Base-by-base conservation (phyloP, 2,329 filamentous ascomycete genomes). In the Aplosporella prunicola region DNA sequence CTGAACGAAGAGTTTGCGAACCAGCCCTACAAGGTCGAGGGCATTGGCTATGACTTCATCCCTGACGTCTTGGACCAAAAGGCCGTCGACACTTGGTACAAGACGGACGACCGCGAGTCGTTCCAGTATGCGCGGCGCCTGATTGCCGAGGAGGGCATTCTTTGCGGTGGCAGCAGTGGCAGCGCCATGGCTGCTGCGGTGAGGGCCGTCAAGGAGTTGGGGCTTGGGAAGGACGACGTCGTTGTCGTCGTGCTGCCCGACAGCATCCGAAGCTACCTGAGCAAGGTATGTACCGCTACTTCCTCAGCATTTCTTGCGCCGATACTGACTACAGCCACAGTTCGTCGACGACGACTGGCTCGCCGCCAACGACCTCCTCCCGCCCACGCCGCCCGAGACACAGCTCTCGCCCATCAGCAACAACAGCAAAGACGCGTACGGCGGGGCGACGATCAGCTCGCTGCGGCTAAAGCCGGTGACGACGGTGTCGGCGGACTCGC, bases 311-410 rank as follows among this genome's bases (percentile, higher is more conserved):
- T 13, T 20, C 16, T n/a, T 26, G 5, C 9, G 9, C 9, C 9
- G 14, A 8, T 11, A 38, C 43, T 15, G 5, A 41, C 5, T 9
- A 36, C 11, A 20, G 9, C n/a, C 9, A 11, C 38, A 74, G 74
- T 98, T 98, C 58, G 87, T 87, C 47, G 91, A 98, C 58, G 93
- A 98, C 57, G 91, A 96, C 68, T 98, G 91, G 93, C 79, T 98
- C 39, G 88, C 87, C 9, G 91, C 91, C 45, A 98, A 98, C 64
- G 82, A 89, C 57, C 83, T 98, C 16, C 74, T 96, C 17, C 76
- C 84, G 25, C 71, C 64, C 46, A 76, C 67, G 35, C 73, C 66
- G 43, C 68, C 56, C 33, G 60, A 57, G 37, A 45, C 42, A 41
- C 51, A 49, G 37, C 45, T 49, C 22, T 45, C 58, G 39, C 45